Evolutionary conservation across 345 rosid species (phyloP).

Genomic region (Firmiana major): DNA sequence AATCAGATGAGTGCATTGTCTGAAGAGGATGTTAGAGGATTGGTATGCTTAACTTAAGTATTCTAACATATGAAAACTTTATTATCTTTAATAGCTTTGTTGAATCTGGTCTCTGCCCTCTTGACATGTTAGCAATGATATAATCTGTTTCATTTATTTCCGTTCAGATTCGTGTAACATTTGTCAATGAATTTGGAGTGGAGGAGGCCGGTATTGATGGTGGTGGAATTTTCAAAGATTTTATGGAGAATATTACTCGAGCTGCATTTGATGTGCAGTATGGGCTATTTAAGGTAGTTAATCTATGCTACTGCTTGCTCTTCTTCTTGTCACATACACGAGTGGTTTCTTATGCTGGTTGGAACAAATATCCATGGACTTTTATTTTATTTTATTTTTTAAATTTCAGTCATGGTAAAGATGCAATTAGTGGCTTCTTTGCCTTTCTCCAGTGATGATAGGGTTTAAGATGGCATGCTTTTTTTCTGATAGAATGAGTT

Average conservation of each 20-base stretch:
- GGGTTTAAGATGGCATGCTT: neutral
- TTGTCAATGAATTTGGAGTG: conserved; percentile 94
- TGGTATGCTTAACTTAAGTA: conserved; percentile 39
- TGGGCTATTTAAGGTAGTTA: conserved; percentile 83
- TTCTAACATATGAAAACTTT: neutral
- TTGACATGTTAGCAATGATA: neutral
- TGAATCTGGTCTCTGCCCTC: conserved; percentile 12
- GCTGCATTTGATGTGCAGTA: conserved; percentile 97
- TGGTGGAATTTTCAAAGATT: conserved; percentile 99
- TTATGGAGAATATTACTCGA: conserved; percentile 94
- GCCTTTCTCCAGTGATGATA: neutral
- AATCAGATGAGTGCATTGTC: conserved; percentile 91
- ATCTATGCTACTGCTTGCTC: conserved; percentile 10
- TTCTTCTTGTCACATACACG: neutral
- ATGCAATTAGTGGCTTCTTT: neutral
- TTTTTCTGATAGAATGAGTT: neutral
- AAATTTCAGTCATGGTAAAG: neutral
- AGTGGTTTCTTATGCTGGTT: neutral
- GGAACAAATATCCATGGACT: neutral
- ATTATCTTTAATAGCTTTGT: neutral
- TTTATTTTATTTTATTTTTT: neutral
- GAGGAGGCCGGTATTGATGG: conserved; percentile 99
- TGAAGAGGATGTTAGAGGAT: conserved; percentile 90
- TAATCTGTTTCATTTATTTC: conserved; percentile 22
- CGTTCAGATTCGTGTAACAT: conserved; percentile 86